Evolutionary conservation across 768 basidiomycete genomes (phyloP), one percentile per base, ranked within the genome.

Genomic region (Calvatia gigantea): DNA sequence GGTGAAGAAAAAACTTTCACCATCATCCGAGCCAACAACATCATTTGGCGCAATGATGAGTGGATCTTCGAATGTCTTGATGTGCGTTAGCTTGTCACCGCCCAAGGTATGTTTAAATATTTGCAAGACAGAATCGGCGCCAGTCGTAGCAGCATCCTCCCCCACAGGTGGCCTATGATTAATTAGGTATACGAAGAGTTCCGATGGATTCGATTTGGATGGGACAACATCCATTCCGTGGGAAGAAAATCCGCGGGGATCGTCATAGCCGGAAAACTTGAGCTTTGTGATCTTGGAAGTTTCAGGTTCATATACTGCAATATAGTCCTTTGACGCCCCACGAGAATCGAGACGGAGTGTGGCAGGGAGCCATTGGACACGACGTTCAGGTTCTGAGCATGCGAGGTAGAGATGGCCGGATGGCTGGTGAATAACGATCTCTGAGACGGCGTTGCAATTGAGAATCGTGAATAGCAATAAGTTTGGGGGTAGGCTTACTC

Each of bases 111-210:
- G 84, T 61, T 76, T 78, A 65, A 90, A 89, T 19, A 91, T 74
- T 64, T 91, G 89, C 21, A 91, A 70, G 50, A 74, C 79, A 1
- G 87, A 87, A 64, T 90, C 83, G 1, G 88, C 86, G n/a, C 89
- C 89, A 4, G 78, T 73, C 12, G 64, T 60, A 5, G 55, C 60
- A 1, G 80, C 68, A 21, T 66, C 60, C 11, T 67, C 72, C 14
- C 67, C 67, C 1, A 72, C 54, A 0, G 86, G 87, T 17, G 70
- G 72, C 28, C 85, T 81, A 65, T 90, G 87, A 64, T 90, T 90
- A 59, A 90, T 73, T n/a, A 86, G 70, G 62, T 87, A 89, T 14
- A 89, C 71, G 58, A 78, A 87, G 7, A 88, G 74, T 44, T 76
- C 67, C 9, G 72, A 67, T 3, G 80, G 72, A 53, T 84, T 69